Conservation (phyloP, 2,329 filamentous ascomycete species). For the Karstenula rhodostoma region DNA sequence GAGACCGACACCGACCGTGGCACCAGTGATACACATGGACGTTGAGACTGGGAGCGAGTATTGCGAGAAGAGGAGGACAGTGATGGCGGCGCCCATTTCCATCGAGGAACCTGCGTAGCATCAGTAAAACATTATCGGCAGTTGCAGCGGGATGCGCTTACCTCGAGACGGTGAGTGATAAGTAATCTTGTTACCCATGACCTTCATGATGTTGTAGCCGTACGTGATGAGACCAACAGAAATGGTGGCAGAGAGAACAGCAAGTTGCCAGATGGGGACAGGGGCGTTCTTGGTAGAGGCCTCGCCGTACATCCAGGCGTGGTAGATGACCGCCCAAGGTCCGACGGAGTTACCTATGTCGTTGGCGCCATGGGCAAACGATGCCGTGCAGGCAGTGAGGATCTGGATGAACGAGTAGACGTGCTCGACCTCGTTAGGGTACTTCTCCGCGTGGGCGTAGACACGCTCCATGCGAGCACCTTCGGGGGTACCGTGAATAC, state of each 20-base stretch:
- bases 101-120: slow-evolving; percentile 65
- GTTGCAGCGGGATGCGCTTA: slow-evolving; percentile 15
- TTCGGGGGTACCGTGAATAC: slow-evolving; percentile 75
- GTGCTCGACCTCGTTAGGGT: slow-evolving; percentile 50
- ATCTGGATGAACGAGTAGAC: slow-evolving; percentile 61
- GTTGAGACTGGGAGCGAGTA: slow-evolving; percentile 78
- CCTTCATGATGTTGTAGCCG: slow-evolving; percentile 86
- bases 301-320: slow-evolving; percentile 64
- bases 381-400: slow-evolving; percentile 53
- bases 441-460: slow-evolving; percentile 59
- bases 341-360: slow-evolving; percentile 59
- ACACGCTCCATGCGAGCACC: slow-evolving; percentile 74
- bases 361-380: slow-evolving; percentile 73
- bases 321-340: slow-evolving; percentile 49
- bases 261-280: slow-evolving; percentile 80
- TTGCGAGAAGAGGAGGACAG: slow-evolving; percentile 78
- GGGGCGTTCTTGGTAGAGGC: slow-evolving; percentile 68
- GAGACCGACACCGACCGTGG: slow-evolving; percentile 78
- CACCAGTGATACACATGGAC: slow-evolving; percentile 76
- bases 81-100: slow-evolving; percentile 82
- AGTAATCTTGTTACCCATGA: slow-evolving; percentile 84
- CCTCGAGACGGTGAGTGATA: slow-evolving; percentile 68
- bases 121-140: slow-evolving; percentile 17
- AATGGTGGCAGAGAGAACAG: slow-evolving; percentile 70
- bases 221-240: slow-evolving; percentile 74